Evolutionary conservation across 2,329 filamentous ascomycete species (phyloP).

Genomic region (Ophiocordyceps camponoti-leonardi): DNA sequence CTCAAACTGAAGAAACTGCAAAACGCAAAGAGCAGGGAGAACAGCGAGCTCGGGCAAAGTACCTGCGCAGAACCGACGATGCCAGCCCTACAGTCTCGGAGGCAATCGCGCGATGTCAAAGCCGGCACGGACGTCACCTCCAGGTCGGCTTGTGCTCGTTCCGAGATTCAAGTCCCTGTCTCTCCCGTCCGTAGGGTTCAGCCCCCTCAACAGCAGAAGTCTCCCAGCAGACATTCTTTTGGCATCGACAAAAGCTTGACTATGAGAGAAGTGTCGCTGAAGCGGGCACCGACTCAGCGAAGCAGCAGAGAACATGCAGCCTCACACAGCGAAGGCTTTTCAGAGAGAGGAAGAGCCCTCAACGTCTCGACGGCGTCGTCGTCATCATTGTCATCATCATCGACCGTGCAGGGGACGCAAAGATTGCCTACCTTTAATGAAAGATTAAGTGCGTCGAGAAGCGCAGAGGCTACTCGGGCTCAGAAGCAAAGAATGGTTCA

Average conservation of each 20-base stretch:
- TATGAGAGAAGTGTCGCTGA: slow-evolving; percentile 70
- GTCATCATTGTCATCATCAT: slow-evolving; percentile 5
- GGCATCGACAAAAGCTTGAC: slow-evolving; percentile 81
- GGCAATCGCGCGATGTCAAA: slow-evolving; percentile 10
- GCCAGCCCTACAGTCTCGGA: slow-evolving; percentile 6
- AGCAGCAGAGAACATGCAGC: slow-evolving; percentile 6
- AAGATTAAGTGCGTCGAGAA: slow-evolving; percentile 55
- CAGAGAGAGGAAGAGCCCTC: slow-evolving; percentile 26
- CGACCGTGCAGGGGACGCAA: slow-evolving; percentile 8
- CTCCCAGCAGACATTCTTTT: slow-evolving; percentile 62
- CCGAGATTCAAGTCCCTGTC: slow-evolving; percentile 53
- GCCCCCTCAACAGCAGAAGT: slow-evolving; percentile 38
- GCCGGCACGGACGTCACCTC: slow-evolving; percentile 8
- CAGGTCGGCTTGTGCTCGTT: slow-evolving; percentile 8
- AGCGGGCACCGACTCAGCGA: slow-evolving; percentile 42
- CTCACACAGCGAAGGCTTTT: slow-evolving; percentile 17
- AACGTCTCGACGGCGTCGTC: slow-evolving; percentile 7
- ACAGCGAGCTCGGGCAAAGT: slow-evolving; percentile 6
- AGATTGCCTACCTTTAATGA: slow-evolving; percentile 60
- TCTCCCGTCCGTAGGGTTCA: slow-evolving; percentile 49
- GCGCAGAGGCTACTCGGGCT: slow-evolving; percentile 31
- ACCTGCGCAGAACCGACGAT: slow-evolving; percentile 7
- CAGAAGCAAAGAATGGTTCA: slow-evolving; percentile 35
- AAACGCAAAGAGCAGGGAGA: slow-evolving; percentile 22
- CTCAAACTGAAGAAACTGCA: slow-evolving; percentile 78